These are phyloP conservation scores for Graphiopsis chlorocephala DNA, from an alignment of 2,329 filamentous ascomycete species.

Conservation along the genomic window DNA sequence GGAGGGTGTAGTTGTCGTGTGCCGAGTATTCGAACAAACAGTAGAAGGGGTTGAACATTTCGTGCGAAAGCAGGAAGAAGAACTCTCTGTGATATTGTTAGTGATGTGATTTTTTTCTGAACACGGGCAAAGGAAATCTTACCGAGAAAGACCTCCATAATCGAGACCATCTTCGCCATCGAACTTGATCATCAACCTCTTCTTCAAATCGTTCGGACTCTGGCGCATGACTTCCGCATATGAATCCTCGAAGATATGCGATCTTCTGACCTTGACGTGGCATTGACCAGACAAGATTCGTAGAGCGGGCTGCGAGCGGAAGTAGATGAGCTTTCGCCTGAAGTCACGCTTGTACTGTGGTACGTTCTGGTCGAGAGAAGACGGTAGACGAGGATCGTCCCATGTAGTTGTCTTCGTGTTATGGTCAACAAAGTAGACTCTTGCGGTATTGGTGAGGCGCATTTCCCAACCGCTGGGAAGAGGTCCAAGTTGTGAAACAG, in stretches of 20 bases:
- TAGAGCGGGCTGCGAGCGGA: constrained; percentile 94
- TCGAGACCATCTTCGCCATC: constrained; percentile 97
- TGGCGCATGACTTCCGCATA: constrained; percentile 98
- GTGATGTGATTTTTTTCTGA: constrained; percentile 12
- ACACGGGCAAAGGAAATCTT: constrained; percentile 28
- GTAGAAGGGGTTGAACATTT: constrained; percentile 99
- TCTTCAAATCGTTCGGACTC: constrained; percentile 93
- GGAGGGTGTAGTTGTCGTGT: constrained; percentile 98
- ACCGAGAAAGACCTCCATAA: constrained; percentile 90
- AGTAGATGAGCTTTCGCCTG: constrained; percentile 96
- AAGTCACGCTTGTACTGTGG: constrained; percentile 99
- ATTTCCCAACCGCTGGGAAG: constrained; percentile 98
- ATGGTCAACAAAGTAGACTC: constrained; percentile 98
- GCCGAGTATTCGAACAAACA: constrained; percentile 99
- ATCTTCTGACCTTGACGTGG: constrained; percentile 94
- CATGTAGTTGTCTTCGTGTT: constrained; percentile 99
- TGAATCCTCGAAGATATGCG: constrained; percentile 97
- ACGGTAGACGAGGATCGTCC: constrained; percentile 94
- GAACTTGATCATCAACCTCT: constrained; percentile 99
- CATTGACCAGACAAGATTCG: constrained; percentile 94
- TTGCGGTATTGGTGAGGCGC: constrained; percentile 95
- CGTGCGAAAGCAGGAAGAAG: constrained; percentile 97
- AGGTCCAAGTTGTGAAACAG: constrained; percentile 92
- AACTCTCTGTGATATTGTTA: constrained; percentile 67
- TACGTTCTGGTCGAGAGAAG: constrained; percentile 94